Evolutionary conservation across 2,329 filamentous ascomycete genomes (phyloP).

Genomic region (Aspergillus sp.): DNA sequence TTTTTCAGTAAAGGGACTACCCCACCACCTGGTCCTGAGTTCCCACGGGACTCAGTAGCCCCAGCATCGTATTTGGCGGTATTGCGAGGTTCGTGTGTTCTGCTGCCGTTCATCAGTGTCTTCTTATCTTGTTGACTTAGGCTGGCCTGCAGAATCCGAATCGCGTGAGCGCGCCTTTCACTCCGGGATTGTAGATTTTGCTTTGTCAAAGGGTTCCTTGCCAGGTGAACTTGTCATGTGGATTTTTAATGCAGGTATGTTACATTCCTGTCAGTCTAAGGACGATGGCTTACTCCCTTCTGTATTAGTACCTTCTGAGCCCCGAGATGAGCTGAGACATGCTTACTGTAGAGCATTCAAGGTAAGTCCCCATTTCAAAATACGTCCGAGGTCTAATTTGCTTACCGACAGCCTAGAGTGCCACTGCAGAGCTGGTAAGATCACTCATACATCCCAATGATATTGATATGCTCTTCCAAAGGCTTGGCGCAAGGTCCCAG

Average conservation of each 20-base stretch:
- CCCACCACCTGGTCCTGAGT: constrained; percentile 18
- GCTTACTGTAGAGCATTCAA: constrained; percentile 53
- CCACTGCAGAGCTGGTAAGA: constrained; percentile 21
- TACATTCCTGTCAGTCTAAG: constrained; percentile 2
- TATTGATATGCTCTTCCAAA: constrained; percentile 48
- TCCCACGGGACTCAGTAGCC: constrained; percentile 27
- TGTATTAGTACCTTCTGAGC: constrained; percentile 45
- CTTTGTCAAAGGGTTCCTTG: constrained; percentile 42
- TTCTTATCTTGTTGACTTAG: constrained; percentile 4
- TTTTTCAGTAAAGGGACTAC: constrained; percentile 43
- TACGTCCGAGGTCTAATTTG: background rate
- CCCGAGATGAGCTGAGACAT: constrained; percentile 47
- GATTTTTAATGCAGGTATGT: constrained; percentile 41
- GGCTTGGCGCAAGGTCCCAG: constrained; percentile 29
- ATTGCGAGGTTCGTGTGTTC: constrained; percentile 24
- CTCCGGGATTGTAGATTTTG: constrained; percentile 53
- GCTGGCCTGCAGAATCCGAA: constrained; percentile 33
- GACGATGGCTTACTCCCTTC: constrained; percentile 4
- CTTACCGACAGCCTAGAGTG: constrained; percentile 14
- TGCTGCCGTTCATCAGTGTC: background rate
- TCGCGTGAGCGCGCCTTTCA: constrained; percentile 52
- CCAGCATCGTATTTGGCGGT: constrained; percentile 22
- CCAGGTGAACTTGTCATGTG: constrained; percentile 60
- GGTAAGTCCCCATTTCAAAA: constrained; percentile 27
- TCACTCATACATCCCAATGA: constrained; percentile 30